A percentile compares a stretch with the other conserved stretches of the same genome.
These are phyloP conservation scores for Beauveria asiatica DNA, from an alignment of 2,329 filamentous ascomycete species.

Conservation along the genomic window DNA sequence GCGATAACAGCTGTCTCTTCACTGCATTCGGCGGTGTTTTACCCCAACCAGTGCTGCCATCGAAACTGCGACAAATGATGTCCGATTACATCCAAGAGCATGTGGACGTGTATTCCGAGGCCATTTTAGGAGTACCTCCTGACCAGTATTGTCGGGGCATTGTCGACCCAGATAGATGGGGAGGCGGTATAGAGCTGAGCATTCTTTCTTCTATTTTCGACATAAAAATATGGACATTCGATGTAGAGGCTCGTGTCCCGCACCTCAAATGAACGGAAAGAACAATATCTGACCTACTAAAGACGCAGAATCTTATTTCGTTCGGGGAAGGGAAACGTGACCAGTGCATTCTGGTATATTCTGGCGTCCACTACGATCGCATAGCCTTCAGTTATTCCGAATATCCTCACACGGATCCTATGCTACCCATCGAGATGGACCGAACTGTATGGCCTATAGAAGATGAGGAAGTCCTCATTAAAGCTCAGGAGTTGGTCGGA, in stretches of 20 bases:
- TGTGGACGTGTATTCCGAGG: slow-evolving; percentile 63
- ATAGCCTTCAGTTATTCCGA: slow-evolving; percentile 65
- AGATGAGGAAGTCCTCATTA: slow-evolving; percentile 60
- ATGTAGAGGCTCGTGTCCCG: slow-evolving; percentile 50
- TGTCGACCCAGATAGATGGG: slow-evolving; percentile 73
- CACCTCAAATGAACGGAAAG: neutral
- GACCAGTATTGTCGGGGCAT: slow-evolving; percentile 77
- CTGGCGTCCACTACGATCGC: slow-evolving; percentile 88
- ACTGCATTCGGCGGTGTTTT: slow-evolving; percentile 77
- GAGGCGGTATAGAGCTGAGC: slow-evolving; percentile 80
- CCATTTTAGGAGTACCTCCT: slow-evolving; percentile 64
- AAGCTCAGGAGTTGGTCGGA: slow-evolving; percentile 54
- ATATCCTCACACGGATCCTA: slow-evolving; percentile 44
- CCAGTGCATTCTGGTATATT: slow-evolving; percentile 78
- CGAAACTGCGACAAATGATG: slow-evolving; percentile 63
- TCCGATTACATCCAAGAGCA: slow-evolving; percentile 70
- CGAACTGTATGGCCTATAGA: slow-evolving; percentile 47
- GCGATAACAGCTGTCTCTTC: slow-evolving; percentile 93
- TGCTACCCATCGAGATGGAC: slow-evolving; percentile 65
- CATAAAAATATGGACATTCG: slow-evolving; percentile 76
- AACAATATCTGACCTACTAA: neutral
- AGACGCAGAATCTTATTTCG: slow-evolving; percentile 34
- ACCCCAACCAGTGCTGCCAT: slow-evolving; percentile 43
- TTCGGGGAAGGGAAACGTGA: slow-evolving; percentile 68
- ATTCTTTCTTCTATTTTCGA: slow-evolving; percentile 80